Base-by-base conservation (phyloP, 768 basidiomycete genomes). In the Serendipita indica region DNA sequence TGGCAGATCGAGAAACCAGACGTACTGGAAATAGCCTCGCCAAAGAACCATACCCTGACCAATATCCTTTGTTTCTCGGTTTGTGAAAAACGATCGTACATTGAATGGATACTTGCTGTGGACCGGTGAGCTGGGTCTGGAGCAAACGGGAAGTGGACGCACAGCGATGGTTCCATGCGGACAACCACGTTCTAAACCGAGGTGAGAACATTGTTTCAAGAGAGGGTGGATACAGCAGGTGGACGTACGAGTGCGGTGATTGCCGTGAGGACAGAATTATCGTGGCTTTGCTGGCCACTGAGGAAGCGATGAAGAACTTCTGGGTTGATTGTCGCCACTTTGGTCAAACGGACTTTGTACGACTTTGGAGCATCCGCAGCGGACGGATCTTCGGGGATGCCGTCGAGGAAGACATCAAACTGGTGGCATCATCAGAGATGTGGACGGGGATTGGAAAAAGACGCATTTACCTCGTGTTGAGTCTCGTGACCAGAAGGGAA, bases 171-270 rank as follows among this genome's bases (percentile, higher is more conserved):
- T 58, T 79, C 78, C 82, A 85, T 85, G 0, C 86, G 77, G 14
- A 89, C 75, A 10, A 81, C 82, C 2, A 88, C 82, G 60, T 89
- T 89, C 49, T 83, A 66, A 0, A 84, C 83, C 84, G 86, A 56
- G 27, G 27, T 37, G 58, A 60, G 28, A 16, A 39, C 16, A 45
- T 28, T 37, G 35, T 33, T 32, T 30, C 5, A 63, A 52, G 30
- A 33, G 52, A 25, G n/a, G 22, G 16, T 41, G 49, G 49, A n/a
- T 1, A 27, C 18, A 58, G 39, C 18, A 56, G 14, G 4, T 20
- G 27, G 20, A 32, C 39, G 35, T 7, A 37, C 13, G 46, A 43
- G 12, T 2, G 34, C 49, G 33, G 78, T 84, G 39, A 88, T 74
- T 0, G 83, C 80, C 0, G 84, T 86, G 35, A 81, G 64, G 3